These are phyloP conservation scores for Amanita brunnescens DNA, from an alignment of 768 basidiomycete genomes.

Conservation along the genomic window DNA sequence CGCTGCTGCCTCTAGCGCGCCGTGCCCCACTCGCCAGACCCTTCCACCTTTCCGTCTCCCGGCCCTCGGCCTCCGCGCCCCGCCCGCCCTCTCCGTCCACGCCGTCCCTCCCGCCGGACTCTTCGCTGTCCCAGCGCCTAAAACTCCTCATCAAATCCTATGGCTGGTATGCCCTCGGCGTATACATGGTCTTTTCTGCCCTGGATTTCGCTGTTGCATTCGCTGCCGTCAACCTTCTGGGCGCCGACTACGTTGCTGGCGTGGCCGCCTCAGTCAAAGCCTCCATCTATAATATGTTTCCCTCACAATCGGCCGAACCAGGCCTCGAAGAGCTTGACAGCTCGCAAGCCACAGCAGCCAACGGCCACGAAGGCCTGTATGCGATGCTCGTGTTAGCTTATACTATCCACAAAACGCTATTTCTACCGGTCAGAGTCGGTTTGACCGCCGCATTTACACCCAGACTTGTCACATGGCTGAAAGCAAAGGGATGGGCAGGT, in stretches of 20 bases:
- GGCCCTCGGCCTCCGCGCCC: slow-evolving; percentile 1
- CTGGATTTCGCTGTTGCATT: slow-evolving; percentile 86
- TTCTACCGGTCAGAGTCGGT: slow-evolving; percentile 84
- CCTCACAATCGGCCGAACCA: slow-evolving; percentile 52
- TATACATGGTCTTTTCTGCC: slow-evolving; percentile 67
- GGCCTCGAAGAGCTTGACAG: slow-evolving; percentile 56
- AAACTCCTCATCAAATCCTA: slow-evolving; percentile 85
- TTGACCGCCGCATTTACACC: slow-evolving; percentile 84
- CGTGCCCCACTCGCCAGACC: slow-evolving; percentile 1
- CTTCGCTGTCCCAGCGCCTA: slow-evolving; percentile 59
- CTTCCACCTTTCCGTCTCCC: slow-evolving; percentile 7
- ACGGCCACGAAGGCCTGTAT: slow-evolving; percentile 60
- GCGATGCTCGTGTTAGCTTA: slow-evolving; percentile 93
- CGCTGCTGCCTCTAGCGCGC: slow-evolving; percentile 16
- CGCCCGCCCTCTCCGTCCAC: slow-evolving; percentile 8
- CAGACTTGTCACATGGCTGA: slow-evolving; percentile 76
- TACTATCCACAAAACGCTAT: slow-evolving; percentile 90
- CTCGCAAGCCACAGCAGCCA: slow-evolving; percentile 27
- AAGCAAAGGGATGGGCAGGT: slow-evolving; percentile 75
- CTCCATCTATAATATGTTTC: slow-evolving; percentile 33
- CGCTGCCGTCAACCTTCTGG: slow-evolving; percentile 74
- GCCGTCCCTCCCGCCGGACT: slow-evolving; percentile 32
- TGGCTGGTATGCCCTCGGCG: slow-evolving; percentile 92
- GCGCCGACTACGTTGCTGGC: slow-evolving; percentile 81
- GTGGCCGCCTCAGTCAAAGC: slow-evolving; percentile 52